Percentiles rank a stretch among this genome's conserved stretches.
Conservation (phyloP, 208 protist genomes). For the Strigomonas galati region DNA sequence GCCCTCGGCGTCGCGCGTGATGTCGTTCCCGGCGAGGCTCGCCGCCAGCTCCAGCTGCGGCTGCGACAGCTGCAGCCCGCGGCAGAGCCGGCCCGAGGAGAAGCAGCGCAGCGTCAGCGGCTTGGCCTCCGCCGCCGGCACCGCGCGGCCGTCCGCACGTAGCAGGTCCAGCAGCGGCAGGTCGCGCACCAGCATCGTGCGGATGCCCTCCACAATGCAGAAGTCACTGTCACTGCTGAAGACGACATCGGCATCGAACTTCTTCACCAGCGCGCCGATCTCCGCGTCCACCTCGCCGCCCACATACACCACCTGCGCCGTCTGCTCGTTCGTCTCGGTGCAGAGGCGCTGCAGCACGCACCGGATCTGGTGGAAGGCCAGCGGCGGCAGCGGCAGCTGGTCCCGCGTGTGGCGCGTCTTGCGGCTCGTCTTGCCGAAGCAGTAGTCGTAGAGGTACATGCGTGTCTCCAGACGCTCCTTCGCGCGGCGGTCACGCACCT, state of each 20-base stretch:
- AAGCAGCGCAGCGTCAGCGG: conserved; percentile 5
- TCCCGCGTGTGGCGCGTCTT: conserved; percentile 7
- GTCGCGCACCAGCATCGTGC: conserved; percentile 5
- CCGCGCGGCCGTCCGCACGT: neutral
- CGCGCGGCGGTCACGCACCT: too few relatives aligned
- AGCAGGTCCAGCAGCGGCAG: conserved; percentile 12
- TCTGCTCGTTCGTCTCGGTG: neutral
- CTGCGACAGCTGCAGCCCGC: conserved; percentile 5
- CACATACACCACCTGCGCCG: conserved; percentile 16
- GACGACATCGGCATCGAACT: conserved; percentile 13
- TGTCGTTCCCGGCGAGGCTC: conserved; percentile 24
- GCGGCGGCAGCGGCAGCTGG: conserved; percentile 16
- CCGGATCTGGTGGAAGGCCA: conserved; percentile 12
- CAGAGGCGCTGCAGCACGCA: neutral
- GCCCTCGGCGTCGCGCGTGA: conserved; percentile 13
- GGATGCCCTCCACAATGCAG: conserved; percentile 17
- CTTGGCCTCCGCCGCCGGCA: neutral
- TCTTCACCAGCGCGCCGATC: conserved; percentile 13
- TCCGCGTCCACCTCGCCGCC: conserved; percentile 22
- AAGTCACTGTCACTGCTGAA: conserved; percentile 24
- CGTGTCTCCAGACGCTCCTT: too few relatives aligned
- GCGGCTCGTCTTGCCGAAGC: conserved; percentile 10
- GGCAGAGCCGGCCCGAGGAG: conserved; percentile 5
- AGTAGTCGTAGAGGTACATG: conserved; percentile 16
- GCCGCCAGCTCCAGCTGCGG: conserved; percentile 22